Percentiles rank a stretch among this genome's conserved stretches.
Evolutionary conservation across 495 filamentous ascomycete species (phyloP).

Genomic region (Bryoglossum gracile): DNA sequence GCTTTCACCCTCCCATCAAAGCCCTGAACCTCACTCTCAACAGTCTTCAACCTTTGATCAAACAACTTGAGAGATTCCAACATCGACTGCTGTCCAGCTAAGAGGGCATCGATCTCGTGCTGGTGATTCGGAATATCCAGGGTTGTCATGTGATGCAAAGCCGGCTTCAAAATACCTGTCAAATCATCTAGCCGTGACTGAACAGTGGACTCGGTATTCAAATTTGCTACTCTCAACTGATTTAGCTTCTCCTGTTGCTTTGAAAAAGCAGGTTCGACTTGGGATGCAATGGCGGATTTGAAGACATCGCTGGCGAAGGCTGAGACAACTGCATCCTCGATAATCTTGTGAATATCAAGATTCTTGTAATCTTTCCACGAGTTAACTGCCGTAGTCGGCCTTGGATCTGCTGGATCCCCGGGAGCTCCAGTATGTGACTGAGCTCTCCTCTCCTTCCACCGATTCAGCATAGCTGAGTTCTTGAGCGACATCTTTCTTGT

Average conservation of each 20-base stretch:
- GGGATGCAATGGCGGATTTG: background rate
- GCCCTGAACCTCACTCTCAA: background rate
- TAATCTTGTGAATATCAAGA: slow-evolving; percentile 4
- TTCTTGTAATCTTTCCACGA: background rate
- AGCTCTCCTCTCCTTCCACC: background rate
- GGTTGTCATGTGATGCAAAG: background rate
- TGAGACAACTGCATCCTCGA: slow-evolving; percentile 1
- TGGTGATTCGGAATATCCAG: background rate
- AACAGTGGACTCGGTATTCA: slow-evolving; percentile 4
- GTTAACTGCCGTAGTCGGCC: background rate
- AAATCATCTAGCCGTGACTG: slow-evolving; percentile 2
- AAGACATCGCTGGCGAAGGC: slow-evolving; percentile 6
- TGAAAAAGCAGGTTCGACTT: slow-evolving; percentile 1
- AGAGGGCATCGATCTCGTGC: background rate
- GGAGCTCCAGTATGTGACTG: background rate
- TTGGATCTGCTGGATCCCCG: background rate
- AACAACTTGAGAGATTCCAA: background rate
- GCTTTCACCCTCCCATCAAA: slow-evolving; percentile 3
- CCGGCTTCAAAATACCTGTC: background rate
- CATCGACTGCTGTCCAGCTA: background rate
- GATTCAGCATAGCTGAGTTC: background rate
- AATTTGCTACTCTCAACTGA: slow-evolving; percentile 3
- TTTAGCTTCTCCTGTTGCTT: slow-evolving; percentile 6
- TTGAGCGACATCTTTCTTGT: background rate
- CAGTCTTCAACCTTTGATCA: background rate